These are phyloP conservation scores for Colletotrichum abscissum DNA, from an alignment of 2,329 filamentous ascomycete genomes.

Conservation along the genomic window DNA sequence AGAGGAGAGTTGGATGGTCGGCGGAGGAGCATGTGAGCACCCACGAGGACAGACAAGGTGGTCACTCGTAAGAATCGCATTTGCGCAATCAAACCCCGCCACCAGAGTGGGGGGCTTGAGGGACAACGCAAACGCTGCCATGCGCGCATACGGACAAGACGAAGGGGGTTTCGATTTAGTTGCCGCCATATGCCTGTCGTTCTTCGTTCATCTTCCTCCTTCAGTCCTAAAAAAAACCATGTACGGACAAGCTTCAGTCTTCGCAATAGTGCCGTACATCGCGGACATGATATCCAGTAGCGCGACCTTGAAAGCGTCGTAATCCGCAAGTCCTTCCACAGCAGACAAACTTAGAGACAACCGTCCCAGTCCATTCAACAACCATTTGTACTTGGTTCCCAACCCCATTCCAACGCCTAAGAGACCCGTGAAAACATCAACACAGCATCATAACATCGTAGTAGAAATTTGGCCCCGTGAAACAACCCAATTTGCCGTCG, in stretches of 20 bases:
- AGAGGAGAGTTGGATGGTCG: neutral
- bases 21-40: neutral
- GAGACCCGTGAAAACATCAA: constrained; percentile 32
- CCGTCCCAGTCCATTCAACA: constrained; percentile 19
- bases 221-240: constrained; percentile 16
- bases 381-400: constrained; percentile 29
- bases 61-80: neutral
- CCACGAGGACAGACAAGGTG: neutral
- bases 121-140: neutral
- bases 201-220: constrained; percentile 10
- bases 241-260: constrained; percentile 27
- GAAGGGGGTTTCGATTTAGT: constrained; percentile 15
- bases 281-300: neutral
- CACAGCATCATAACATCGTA: constrained; percentile 36
- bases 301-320: constrained; percentile 3
- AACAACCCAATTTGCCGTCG: constrained; percentile 31
- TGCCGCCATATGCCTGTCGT: neutral
- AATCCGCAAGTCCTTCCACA: neutral
- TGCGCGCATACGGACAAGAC: neutral
- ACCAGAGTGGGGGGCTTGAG: neutral
- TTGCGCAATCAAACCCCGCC: neutral
- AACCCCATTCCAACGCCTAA: constrained; percentile 25
- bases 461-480: constrained; percentile 24
- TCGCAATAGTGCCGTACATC: constrained; percentile 6
- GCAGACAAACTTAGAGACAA: constrained; percentile 17